Evolutionary conservation across 73 alveolate genomes (phyloP), one percentile per base, ranked within the genome.

Genomic region (Paramecium bursaria): DNA sequence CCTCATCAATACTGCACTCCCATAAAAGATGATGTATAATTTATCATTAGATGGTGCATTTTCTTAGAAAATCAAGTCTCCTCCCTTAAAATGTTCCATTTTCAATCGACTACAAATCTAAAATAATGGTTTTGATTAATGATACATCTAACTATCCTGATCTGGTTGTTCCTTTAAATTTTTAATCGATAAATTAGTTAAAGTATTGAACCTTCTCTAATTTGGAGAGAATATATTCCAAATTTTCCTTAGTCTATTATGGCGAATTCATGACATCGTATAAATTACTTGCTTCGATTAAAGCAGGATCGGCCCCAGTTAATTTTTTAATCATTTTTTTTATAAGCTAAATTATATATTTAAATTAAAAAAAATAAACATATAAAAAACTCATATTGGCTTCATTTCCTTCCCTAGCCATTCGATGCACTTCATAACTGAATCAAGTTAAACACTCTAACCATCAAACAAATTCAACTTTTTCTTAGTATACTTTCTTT

Each of bases 331-430:
- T n/a, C n/a, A n/a, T n/a, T n/a, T n/a, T n/a, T n/a, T n/a, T n/a
- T n/a, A n/a, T n/a, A n/a, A n/a, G n/a, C n/a, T n/a, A n/a, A n/a
- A n/a, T n/a, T n/a, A n/a, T n/a, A n/a, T n/a, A n/a, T n/a, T n/a
- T n/a, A n/a, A n/a, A n/a, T n/a, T n/a, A n/a, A n/a, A n/a, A n/a
- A n/a, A n/a, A n/a, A n/a, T n/a, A n/a, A n/a, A 51, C 27, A 51
- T 25, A 51, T n/a, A n/a, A n/a, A 39, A 29, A 57, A 26, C 7
- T 57, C 76, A 57, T 29, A 57, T 57, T 25, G 76, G 76, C 31
- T 57, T 57, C 76, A 57, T 57, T 57, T 57, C 76, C 31, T 57
- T 57, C 15, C 76, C 76, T 25, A 57, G 76, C 76, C 76, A 57
- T 44, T 57, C 76, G 26, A 57, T 57, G 26, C 76, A 57, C 7